A percentile compares a stretch with the other conserved stretches of the same genome.
These are phyloP conservation scores for Fusarium multiceps DNA, from an alignment of 2,329 filamentous ascomycete species.

Conservation along the genomic window DNA sequence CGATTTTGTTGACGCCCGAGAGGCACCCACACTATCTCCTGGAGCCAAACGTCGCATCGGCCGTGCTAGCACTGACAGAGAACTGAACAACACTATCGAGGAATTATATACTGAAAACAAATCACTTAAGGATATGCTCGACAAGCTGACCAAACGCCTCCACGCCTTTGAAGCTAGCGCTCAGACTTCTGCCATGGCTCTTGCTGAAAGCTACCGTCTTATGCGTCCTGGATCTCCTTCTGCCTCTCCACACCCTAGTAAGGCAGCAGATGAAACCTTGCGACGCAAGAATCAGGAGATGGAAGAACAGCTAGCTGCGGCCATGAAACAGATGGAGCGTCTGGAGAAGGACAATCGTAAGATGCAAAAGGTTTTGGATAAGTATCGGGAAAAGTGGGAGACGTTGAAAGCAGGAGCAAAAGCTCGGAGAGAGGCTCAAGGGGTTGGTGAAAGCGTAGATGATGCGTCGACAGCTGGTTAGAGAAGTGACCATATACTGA, in stretches of 20 bases:
- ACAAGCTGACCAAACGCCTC: constrained; percentile 87
- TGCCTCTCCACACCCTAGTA: constrained; percentile 45
- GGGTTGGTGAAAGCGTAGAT: constrained; percentile 50
- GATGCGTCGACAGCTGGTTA: constrained; percentile 45
- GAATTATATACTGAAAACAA: constrained; percentile 91
- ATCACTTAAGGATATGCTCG: constrained; percentile 84
- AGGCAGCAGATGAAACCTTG: constrained; percentile 52
- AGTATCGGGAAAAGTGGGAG: constrained; percentile 72
- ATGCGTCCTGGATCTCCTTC: constrained; percentile 67
- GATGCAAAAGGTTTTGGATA: constrained; percentile 65
- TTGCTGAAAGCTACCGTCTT: constrained; percentile 83
- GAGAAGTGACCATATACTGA: constrained; percentile 3
- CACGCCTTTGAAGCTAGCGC: constrained; percentile 93
- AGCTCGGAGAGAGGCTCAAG: constrained; percentile 61
- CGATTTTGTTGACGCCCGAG: constrained; percentile 89
- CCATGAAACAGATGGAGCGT: constrained; percentile 70
- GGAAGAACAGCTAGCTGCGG: constrained; percentile 71
- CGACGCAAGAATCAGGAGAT: constrained; percentile 69
- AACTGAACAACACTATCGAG: constrained; percentile 77
- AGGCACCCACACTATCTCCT: constrained; percentile 65
- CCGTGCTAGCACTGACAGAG: constrained; percentile 56
- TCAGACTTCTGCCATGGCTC: constrained; percentile 84
- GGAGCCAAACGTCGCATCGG: constrained; percentile 55
- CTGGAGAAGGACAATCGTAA: constrained; percentile 72
- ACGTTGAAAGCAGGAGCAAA: constrained; percentile 70